Base-by-base conservation (phyloP, 345 rosid genomes). In the Aethionema arabicum region DNA sequence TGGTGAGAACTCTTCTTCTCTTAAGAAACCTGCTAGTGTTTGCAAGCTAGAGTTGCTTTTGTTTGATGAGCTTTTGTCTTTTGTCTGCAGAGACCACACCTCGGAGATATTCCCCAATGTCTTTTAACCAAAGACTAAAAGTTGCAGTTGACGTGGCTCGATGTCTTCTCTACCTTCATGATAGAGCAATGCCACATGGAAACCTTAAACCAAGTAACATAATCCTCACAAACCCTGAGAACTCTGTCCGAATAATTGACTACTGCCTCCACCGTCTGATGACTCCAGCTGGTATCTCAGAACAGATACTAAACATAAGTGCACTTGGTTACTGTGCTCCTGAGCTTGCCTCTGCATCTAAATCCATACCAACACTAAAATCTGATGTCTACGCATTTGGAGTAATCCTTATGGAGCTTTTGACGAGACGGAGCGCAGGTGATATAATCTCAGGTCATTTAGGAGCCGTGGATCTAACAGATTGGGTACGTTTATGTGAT, bases 361-460 rank as follows among this genome's bases (percentile, higher is more conserved):
- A 82, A 66, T 91, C 95, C 0, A 31, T 54, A 37, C 91, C 87
- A 0, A 85, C 98, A 3, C 70, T 75, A 9, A 92, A 87, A 71
- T 85, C 88, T 2, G 98, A 92, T 56, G 90, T 92, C 4, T 92
- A 89, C 30, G 80, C 95, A 11, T 76, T 92, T 7, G 98, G 98
- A 13, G 98, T 92, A 58, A 87, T 92, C 49, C 60, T 92, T 49
- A 82, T 92, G 98, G 98, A 89, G 75, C 71, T 92, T 65, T 70
- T 92, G 61, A 92, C 96, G 4, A 76, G 93, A 76, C 78, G 90
- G 63, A 86, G 98, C 11, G 98, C 98, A 0, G 93, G 98, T 12
- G 98, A 92, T 74, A 92, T 92, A 68, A 89, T 92, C 61, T 92
- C 95, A 2, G 98, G 98, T 40, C 96, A 87, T 50, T 82, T 96